Base-by-base conservation (phyloP, 1,139 yeast species). In the Chernovozyma sophiae-reginae region DNA sequence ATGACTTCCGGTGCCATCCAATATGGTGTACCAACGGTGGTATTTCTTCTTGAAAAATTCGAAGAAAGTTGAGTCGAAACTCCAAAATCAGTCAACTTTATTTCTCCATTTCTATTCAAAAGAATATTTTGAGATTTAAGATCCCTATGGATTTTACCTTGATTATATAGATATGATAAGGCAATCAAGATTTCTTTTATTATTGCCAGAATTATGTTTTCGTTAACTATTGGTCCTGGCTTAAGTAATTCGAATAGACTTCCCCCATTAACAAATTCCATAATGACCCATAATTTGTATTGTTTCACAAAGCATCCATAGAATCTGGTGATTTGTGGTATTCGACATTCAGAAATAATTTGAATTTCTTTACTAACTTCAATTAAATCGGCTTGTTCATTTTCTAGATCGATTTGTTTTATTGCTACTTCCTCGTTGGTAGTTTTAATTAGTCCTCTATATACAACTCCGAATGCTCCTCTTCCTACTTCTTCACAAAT, bases 1-100 rank as follows among this genome's bases (percentile, higher is more conserved):
- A 92, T 84, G 2, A 92, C 95, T 52, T 94, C 99, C 0, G 98
- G 98, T 0, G 97, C 95, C 98, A 94, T 94, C 94, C 97, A 92
- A 56, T 90, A 92, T 1, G 99, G 98, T 0, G 98, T 92, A 0
- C 99, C 98, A 7, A 92, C 98, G 52, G 95, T 92, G 0, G 98
- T 92, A 49, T 85, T 82, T 46, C 96, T 56, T 39, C 80, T 75
- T 35, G 83, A 86, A 57, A 85, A 72, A 58, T 80, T 86, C 51
- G 79, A 86, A 23, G 89, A 84, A 37, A 81, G 74, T 60, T 83
- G 96, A 15, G 90, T 86, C 1, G 97, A 94, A 3, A 92, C 95
- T 1, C 98, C 99, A 63, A 92, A 92, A 60, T 94, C 99, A 2
- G 97, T 96, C 38, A 92, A 71, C 53, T 92, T 92, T 20, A 90